These are phyloP conservation scores for Komagataella ulmi DNA, from an alignment of 805 yeast genomes.

Conservation along the genomic window DNA sequence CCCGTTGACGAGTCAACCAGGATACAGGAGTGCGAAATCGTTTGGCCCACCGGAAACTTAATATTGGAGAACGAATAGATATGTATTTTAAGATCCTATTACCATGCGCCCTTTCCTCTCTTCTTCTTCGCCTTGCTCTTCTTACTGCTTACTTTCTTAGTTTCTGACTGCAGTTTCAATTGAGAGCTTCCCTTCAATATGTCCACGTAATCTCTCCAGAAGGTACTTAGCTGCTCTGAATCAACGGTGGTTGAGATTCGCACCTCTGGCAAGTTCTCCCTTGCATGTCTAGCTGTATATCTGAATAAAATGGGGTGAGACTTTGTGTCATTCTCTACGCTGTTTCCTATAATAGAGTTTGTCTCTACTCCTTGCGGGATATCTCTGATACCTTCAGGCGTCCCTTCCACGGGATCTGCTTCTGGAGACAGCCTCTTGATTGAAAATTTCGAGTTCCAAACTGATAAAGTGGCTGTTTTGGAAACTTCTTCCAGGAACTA, in stretches of 20 bases:
- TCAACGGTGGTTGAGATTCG: not conserved
- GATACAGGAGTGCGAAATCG: slow-evolving; percentile 27
- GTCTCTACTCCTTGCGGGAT: not conserved
- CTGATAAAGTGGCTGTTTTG: not conserved
- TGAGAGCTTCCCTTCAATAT: not conserved
- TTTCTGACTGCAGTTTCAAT: not conserved
- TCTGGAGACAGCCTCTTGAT: not conserved
- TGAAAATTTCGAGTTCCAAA: not conserved
- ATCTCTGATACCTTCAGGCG: not conserved
- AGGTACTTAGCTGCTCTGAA: not conserved
- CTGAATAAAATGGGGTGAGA: not conserved
- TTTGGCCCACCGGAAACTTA: slow-evolving; percentile 56
- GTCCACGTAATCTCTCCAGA: not conserved
- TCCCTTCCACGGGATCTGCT: not conserved
- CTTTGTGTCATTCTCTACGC: not conserved
- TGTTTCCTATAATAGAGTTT: not conserved
- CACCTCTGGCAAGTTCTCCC: not conserved
- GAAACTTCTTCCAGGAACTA: not conserved
- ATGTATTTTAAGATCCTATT: not conserved
- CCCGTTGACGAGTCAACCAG: slow-evolving; percentile 11
- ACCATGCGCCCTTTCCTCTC: not conserved
- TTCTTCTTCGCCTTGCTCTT: not conserved
- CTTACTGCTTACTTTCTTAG: not conserved
- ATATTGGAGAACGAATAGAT: slow-evolving; percentile 11
- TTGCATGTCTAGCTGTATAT: not conserved